Conservation (phyloP, 257 asterid species). For the Primulina eburnea region DNA sequence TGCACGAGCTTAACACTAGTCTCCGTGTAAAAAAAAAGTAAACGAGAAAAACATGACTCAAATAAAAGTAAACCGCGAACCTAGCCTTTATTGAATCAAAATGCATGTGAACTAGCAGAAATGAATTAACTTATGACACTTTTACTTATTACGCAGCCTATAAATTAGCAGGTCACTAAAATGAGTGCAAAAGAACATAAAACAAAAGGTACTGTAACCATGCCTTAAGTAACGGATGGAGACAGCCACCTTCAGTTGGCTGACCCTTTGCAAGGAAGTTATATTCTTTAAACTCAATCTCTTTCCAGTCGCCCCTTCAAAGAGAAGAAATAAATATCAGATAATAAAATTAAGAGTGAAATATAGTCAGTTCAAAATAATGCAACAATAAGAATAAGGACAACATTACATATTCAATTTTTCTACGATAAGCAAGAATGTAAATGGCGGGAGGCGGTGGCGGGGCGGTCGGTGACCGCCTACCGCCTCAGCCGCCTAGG, state of each 20-base stretch:
- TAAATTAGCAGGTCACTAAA: background rate
- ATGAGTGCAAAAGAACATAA: slow-evolving; percentile 1
- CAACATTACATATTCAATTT: background rate
- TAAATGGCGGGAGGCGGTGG: too few relatives aligned
- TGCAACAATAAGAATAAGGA: background rate
- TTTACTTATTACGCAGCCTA: background rate
- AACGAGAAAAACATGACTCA: background rate
- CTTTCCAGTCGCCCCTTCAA: slow-evolving; percentile 93
- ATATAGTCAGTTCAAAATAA: background rate
- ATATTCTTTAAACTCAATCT: slow-evolving; percentile 83
- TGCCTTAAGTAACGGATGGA: slow-evolving; percentile 94
- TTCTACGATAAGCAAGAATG: background rate
- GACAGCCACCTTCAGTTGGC: slow-evolving; percentile 94
- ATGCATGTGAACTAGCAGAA: slow-evolving; percentile 3
- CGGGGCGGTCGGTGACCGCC: too few relatives aligned
- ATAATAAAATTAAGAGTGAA: background rate
- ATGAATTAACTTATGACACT: background rate
- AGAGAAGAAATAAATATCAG: slow-evolving; percentile 15
- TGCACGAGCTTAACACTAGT: background rate
- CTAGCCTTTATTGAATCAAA: background rate
- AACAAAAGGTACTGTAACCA: slow-evolving; percentile 20
- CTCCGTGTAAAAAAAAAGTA: background rate
- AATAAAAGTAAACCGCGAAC: background rate
- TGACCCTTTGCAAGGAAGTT: slow-evolving; percentile 95
- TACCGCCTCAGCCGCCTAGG: too few relatives aligned